These are phyloP conservation scores for Hibiscus mutabilis DNA, from an alignment of 345 rosid genomes.

Conservation along the genomic window DNA sequence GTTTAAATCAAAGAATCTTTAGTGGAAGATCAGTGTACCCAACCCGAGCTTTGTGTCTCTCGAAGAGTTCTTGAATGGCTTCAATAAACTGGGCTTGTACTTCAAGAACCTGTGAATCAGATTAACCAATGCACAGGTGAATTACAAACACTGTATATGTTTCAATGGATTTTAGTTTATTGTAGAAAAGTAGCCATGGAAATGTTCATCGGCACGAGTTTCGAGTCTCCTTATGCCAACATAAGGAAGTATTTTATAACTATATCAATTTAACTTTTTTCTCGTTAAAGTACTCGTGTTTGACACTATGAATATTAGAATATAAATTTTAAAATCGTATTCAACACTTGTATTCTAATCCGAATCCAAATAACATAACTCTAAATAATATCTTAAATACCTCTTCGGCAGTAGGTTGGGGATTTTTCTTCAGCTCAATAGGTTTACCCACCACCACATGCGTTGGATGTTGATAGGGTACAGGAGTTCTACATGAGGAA, in stretches of 20 bases:
- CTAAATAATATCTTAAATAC: slow-evolving; percentile 24
- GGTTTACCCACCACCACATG: slow-evolving; percentile 87
- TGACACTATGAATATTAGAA: too few species aligned
- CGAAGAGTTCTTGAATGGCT: slow-evolving; percentile 68
- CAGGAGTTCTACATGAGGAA: slow-evolving; percentile 47
- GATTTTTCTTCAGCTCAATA: slow-evolving; percentile 55
- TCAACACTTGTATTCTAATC: background rate
- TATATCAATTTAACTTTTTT: too few species aligned
- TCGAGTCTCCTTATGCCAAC: too few species aligned
- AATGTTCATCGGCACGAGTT: too few species aligned
- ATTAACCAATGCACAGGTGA: background rate
- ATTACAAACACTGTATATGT: too few species aligned
- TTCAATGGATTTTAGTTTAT: too few species aligned
- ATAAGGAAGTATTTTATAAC: too few species aligned
- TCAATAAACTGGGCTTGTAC: slow-evolving; percentile 53
- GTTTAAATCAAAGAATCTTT: slow-evolving; percentile 43
- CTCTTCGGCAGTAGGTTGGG: slow-evolving; percentile 74
- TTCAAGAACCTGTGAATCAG: slow-evolving; percentile 33
- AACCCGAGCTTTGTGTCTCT: slow-evolving; percentile 48
- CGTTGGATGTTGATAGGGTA: slow-evolving; percentile 70
- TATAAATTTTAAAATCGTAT: too few species aligned
- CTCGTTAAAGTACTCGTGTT: too few species aligned
- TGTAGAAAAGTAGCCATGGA: too few species aligned
- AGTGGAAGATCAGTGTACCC: slow-evolving; percentile 59
- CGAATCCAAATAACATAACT: background rate